Percentiles rank a stretch among this genome's conserved stretches.
Evolutionary conservation across 306 rosid species (phyloP).

Genomic region (Prunus campanulata): DNA sequence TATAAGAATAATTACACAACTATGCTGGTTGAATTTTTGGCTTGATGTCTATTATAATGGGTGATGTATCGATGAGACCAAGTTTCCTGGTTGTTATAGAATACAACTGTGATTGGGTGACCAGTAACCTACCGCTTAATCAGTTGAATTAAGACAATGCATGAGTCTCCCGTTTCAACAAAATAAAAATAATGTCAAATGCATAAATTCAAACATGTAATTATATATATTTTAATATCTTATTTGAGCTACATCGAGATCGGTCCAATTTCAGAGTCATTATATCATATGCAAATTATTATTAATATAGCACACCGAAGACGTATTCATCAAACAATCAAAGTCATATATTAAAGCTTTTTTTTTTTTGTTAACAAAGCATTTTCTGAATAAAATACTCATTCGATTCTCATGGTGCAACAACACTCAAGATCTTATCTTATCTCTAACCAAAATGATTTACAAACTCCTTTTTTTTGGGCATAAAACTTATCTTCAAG

Average conservation of each 20-base stretch:
- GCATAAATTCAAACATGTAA: neutral
- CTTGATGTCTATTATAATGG: neutral
- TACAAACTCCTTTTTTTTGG: too few species aligned
- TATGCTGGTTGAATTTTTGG: neutral
- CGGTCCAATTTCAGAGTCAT: neutral
- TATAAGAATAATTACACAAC: neutral
- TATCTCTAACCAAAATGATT: neutral
- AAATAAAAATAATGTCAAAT: neutral
- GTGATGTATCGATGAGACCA: neutral
- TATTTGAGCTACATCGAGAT: conserved; percentile 5
- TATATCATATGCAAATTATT: neutral
- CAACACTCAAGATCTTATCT: neutral
- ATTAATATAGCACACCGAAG: neutral
- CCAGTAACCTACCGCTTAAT: conserved; percentile 7
- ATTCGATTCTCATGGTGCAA: conserved; percentile 4
- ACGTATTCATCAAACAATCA: conserved; percentile 1
- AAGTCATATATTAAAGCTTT: neutral
- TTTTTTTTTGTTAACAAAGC: neutral
- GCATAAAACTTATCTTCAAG: too few species aligned
- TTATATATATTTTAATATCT: neutral
- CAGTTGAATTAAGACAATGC: neutral
- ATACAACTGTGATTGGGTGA: conserved; percentile 18
- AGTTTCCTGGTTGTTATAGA: conserved; percentile 9
- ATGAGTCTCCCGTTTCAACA: neutral
- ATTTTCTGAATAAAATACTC: neutral